Conservation (phyloP, 306 rosid genomes). For the Vicia villosa region DNA sequence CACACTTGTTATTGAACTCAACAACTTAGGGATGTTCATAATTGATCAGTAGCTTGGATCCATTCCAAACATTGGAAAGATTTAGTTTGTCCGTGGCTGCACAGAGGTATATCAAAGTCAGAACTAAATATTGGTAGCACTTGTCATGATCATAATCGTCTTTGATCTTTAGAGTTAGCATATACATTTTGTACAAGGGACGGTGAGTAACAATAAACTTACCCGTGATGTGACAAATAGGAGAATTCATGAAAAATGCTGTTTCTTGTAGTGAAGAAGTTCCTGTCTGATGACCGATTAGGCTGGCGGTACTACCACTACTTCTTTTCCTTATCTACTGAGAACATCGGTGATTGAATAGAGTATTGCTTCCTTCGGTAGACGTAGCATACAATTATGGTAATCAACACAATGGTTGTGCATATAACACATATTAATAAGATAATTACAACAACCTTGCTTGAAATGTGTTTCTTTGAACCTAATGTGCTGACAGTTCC, state of each 20-base stretch:
- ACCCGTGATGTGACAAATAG: conserved; percentile 60
- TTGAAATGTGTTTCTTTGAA: conserved; percentile 67
- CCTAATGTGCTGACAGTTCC: conserved; percentile 57
- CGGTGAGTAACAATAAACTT: conserved; percentile 9
- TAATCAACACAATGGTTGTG: conserved; percentile 72
- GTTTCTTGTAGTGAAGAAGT: conserved; percentile 61
- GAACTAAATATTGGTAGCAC: too few species aligned
- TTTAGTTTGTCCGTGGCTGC: too few species aligned
- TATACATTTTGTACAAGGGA: conserved; percentile 12
- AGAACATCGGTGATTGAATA: conserved; percentile 56
- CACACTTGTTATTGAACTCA: too few species aligned
- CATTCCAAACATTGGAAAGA: too few species aligned
- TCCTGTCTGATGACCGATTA: conserved; percentile 57
- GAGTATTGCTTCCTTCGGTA: conserved; percentile 56
- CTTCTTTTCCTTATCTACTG: conserved; percentile 72
- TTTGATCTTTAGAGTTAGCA: conserved; percentile 9
- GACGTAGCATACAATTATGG: conserved; percentile 62
- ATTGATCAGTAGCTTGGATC: too few species aligned
- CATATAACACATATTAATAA: conserved; percentile 63
- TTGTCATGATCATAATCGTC: too few species aligned
- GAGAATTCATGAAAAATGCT: conserved; percentile 48
- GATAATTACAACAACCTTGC: conserved; percentile 65
- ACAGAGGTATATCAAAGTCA: too few species aligned
- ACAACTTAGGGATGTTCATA: too few species aligned
- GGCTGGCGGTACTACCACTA: conserved; percentile 75